These are phyloP conservation scores for Phytophthora pinifolia DNA, from an alignment of 352 stramenopile species.

Conservation along the genomic window DNA sequence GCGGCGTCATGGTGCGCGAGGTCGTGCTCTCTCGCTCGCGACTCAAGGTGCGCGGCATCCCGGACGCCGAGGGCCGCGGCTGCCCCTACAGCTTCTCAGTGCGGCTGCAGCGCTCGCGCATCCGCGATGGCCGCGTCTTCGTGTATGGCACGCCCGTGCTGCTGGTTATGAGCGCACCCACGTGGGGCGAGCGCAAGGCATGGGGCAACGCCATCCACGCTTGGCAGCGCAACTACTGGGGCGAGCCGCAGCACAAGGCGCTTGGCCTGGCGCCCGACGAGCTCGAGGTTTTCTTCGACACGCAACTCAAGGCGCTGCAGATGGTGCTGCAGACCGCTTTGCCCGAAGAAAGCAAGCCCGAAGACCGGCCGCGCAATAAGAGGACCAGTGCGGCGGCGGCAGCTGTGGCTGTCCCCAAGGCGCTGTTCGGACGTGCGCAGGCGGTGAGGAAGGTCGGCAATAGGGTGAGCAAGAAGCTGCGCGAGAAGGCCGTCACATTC, in stretches of 20 bases:
- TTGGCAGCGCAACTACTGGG: slow-evolving; percentile 88
- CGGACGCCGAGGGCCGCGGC: slow-evolving; percentile 64
- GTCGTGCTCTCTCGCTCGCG: slow-evolving; percentile 69
- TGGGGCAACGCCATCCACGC: slow-evolving; percentile 88
- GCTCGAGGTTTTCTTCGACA: slow-evolving; percentile 74
- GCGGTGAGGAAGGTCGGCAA: slow-evolving; percentile 62
- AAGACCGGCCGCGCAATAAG: slow-evolving; percentile 22
- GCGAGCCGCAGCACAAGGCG: slow-evolving; percentile 64
- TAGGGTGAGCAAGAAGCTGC: slow-evolving; percentile 66
- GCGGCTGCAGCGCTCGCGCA: slow-evolving; percentile 65
- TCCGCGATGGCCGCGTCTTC: slow-evolving; percentile 67
- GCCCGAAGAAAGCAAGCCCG: slow-evolving; percentile 10
- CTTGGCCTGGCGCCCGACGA: slow-evolving; percentile 54
- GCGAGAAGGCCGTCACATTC: slow-evolving; percentile 64
- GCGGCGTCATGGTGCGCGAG: slow-evolving; percentile 64
- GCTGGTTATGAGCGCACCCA: slow-evolving; percentile 68
- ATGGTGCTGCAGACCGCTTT: slow-evolving; percentile 41
- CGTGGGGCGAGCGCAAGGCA: slow-evolving; percentile 73
- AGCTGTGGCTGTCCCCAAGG: slow-evolving; percentile 38
- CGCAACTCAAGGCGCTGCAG: slow-evolving; percentile 58
- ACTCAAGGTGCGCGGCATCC: slow-evolving; percentile 77
- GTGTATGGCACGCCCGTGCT: slow-evolving; percentile 56
- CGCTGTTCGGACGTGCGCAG: slow-evolving; percentile 56
- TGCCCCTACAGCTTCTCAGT: slow-evolving; percentile 82
- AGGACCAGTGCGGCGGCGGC: slow-evolving; percentile 15